Evolutionary conservation across 148 eudicot genomes (phyloP), one percentile per base, ranked within the genome.

Genomic region (Camellia granthamiana): DNA sequence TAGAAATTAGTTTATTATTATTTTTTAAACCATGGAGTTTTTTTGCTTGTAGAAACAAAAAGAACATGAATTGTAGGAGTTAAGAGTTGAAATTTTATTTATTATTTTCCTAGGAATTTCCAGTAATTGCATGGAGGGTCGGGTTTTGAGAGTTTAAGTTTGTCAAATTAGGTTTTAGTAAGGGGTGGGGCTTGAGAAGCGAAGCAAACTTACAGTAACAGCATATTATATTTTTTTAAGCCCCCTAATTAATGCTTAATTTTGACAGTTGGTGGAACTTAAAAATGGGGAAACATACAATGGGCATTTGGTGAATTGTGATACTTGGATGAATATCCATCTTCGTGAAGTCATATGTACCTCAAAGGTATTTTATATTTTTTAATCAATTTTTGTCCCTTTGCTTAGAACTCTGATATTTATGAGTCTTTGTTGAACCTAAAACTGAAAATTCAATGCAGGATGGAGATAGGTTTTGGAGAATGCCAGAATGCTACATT

Each of bases 391-490:
- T 18, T 47, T 46, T 14, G 15, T 77, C 43, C 18, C 49, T 58
- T 56, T 63, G 3, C 44, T 18, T 60, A 73, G 7, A 51, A 9
- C 4, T 19, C 58, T 42, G 3, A 11, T 21, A 2, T 42, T n/a
- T 60, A 14, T 16, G 13, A 51, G 38, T 72, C 7, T 14, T 74
- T 59, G 21, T 56, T 74, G 64, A 6, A 3, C 64, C 64, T 72
- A 62, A 15, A 63, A 75, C 43, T 42, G 23, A 42, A 80, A 18
- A n/a, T 68, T 42, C 3, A 44, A 77, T 88, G 84, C 56, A 93
- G 95, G 97, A 93, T 87, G 97, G 95, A 83, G 97, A 93, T 81
- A 89, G 92, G 80, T 91, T 93, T 87, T 93, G 94, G 97, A 83
- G 97, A 54, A 93, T 91, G 95, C 93, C 95, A 7, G 95, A 93